Conservation (phyloP, 371 early-diverging fungal genomes). For the Rhizomucor pusillus region DNA sequence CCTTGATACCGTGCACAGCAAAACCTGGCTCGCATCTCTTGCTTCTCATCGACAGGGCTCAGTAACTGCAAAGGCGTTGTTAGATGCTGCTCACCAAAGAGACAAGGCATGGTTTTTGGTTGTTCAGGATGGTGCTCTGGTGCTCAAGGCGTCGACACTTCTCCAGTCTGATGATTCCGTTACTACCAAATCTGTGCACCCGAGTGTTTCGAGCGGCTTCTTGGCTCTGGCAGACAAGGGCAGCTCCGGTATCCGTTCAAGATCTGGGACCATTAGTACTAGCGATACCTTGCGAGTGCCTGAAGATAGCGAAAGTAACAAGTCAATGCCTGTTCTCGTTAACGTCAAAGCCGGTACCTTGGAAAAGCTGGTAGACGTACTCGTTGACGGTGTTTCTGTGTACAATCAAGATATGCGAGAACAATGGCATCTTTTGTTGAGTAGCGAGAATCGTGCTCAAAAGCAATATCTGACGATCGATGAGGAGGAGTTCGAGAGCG, state of each 20-base stretch:
- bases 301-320: slow-evolving; percentile 2
- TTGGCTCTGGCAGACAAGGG: slow-evolving; percentile 18
- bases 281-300: slow-evolving; percentile 5
- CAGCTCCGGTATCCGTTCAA: slow-evolving; percentile 17
- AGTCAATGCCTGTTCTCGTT: slow-evolving; percentile 12
- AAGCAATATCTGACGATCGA: slow-evolving; percentile 34
- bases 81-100: slow-evolving; percentile 21
- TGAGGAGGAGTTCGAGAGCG: slow-evolving; percentile 40
- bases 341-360: slow-evolving; percentile 55
- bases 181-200: slow-evolving; percentile 3
- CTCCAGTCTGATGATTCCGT: slow-evolving; percentile 13
- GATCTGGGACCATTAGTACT: slow-evolving; percentile 16
- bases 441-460: slow-evolving; percentile 15
- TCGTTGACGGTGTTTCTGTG: slow-evolving; percentile 48
- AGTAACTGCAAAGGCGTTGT: slow-evolving; percentile 23
- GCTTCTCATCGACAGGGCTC: slow-evolving; percentile 27
- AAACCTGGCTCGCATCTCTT: slow-evolving; percentile 39
- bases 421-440: slow-evolving; percentile 37
- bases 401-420: slow-evolving; percentile 39
- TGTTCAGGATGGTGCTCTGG: slow-evolving; percentile 17
- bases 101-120: slow-evolving; percentile 18
- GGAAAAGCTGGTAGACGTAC: slow-evolving; percentile 48
- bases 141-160: slow-evolving; percentile 28
- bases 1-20: slow-evolving; percentile 19
- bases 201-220: slow-evolving; percentile 19